Evolutionary conservation across 768 basidiomycete genomes (phyloP).

Genomic region (Xerocomellus intermedius): DNA sequence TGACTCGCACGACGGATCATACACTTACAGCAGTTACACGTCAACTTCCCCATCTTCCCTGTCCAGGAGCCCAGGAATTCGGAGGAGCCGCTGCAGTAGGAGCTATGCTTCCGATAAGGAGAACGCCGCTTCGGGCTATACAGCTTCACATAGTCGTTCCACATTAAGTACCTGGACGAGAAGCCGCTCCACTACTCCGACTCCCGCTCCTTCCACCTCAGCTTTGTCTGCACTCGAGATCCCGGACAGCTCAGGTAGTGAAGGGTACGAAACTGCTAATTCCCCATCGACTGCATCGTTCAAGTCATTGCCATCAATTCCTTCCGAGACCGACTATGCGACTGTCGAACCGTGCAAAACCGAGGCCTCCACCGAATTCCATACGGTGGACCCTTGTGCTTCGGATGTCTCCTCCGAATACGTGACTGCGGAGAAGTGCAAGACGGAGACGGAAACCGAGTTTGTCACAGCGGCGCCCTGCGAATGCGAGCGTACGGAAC

Average conservation of each 20-base stretch:
- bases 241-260: constrained; percentile 42
- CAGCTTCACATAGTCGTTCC: constrained; percentile 35
- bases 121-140: constrained; percentile 40
- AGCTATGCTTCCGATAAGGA: constrained; percentile 54
- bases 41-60: constrained; percentile 53
- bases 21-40: constrained; percentile 31
- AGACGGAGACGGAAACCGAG: constrained; percentile 42
- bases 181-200: constrained; percentile 32
- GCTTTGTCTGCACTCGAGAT: constrained; percentile 31
- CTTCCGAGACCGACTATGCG: constrained; percentile 48
- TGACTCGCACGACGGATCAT: constrained; percentile 48
- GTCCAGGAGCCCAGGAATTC: constrained; percentile 56
- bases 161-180: constrained; percentile 34
- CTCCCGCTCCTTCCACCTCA: constrained; percentile 31
- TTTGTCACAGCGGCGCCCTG: constrained; percentile 47
- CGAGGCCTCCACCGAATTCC: constrained; percentile 44
- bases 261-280: constrained; percentile 46
- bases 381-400: constrained; percentile 45
- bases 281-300: constrained; percentile 51
- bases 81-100: constrained; percentile 47
- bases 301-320: constrained; percentile 58
- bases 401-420: constrained; percentile 47
- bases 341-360: constrained; percentile 45
- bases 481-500: constrained; percentile 25
- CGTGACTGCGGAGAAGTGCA: constrained; percentile 48